These are phyloP conservation scores for Wickerhamiella allomyrinae DNA, from an alignment of 805 yeast genomes.

Conservation along the genomic window DNA sequence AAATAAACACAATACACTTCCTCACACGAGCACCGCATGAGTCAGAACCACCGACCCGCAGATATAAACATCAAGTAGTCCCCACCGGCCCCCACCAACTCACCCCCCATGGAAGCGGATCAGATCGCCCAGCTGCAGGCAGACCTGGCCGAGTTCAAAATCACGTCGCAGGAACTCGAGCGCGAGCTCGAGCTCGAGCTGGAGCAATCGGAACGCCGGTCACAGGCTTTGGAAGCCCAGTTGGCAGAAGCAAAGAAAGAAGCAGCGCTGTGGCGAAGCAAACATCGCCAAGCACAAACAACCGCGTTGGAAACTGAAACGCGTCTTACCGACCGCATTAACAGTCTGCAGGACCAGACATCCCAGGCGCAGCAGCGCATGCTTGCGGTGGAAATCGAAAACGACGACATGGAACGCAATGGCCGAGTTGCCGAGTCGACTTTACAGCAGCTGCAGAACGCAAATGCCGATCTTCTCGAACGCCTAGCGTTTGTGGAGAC, in stretches of 20 bases:
- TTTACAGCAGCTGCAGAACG: conserved; percentile 25
- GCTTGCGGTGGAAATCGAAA: conserved; percentile 30
- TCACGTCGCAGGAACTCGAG: conserved; percentile 32
- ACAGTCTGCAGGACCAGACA: conserved; percentile 17
- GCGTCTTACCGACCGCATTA: conserved; percentile 9
- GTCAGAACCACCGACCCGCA: no score
- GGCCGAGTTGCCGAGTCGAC: conserved; percentile 27
- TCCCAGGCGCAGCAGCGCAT: conserved; percentile 20
- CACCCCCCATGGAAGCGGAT: conserved; percentile 15
- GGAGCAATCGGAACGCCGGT: conserved; percentile 22
- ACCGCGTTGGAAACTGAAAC: conserved; percentile 5
- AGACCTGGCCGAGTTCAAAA: conserved; percentile 32
- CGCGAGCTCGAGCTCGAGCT: conserved; percentile 33
- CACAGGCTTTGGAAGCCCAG: conserved; percentile 16
- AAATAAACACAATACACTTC: no score
- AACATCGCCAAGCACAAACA: conserved; percentile 18
- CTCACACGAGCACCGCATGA: no score
- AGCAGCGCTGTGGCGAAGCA: conserved; percentile 15
- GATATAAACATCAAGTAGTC: no score
- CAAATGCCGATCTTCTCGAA: conserved; percentile 28
- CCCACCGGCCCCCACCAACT: no score
- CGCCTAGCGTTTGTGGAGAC: conserved; percentile 28
- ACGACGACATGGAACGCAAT: conserved; percentile 32
- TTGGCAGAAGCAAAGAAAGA: conserved; percentile 22
- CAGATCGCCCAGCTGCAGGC: conserved; percentile 30